Evolutionary conservation across 345 rosid species (phyloP).

Genomic region (Mercurialis annua): DNA sequence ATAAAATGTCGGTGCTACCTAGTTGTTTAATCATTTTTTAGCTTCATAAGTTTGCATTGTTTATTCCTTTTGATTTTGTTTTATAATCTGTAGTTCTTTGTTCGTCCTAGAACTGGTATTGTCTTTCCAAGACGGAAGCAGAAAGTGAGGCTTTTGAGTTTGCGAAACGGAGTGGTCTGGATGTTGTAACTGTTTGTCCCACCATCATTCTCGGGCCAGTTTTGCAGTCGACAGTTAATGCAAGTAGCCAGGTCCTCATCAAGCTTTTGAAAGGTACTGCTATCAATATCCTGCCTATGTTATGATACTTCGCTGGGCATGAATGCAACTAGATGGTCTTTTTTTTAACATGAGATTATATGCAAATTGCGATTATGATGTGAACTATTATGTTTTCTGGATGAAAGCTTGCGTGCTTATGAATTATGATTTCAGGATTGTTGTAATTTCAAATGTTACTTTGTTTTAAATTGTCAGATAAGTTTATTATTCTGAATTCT

Average conservation of each 20-base stretch:
- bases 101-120: constrained; percentile 63
- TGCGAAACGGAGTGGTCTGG: constrained; percentile 48
- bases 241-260: constrained; percentile 48
- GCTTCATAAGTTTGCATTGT: too few species aligned
- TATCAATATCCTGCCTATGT: too few species aligned
- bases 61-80: neutral
- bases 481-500: neutral
- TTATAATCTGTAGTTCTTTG: neutral
- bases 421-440: neutral
- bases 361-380: too few species aligned
- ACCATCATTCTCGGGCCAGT: constrained; percentile 51
- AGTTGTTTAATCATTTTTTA: too few species aligned
- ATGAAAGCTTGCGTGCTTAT: neutral
- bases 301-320: too few species aligned
- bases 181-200: constrained; percentile 56
- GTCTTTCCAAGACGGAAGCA: constrained; percentile 63
- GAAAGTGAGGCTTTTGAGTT: constrained; percentile 65
- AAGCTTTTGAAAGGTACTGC: constrained; percentile 54
- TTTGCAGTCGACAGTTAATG: constrained; percentile 47
- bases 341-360: too few species aligned
- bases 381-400: neutral
- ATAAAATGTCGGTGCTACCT: too few species aligned
- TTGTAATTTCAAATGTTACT: neutral
- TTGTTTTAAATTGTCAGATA: neutral
- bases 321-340: too few species aligned